Evolutionary conservation across 352 stramenopile genomes (phyloP), one percentile per base, ranked within the genome.

Genomic region (Pythium apleroticum): DNA sequence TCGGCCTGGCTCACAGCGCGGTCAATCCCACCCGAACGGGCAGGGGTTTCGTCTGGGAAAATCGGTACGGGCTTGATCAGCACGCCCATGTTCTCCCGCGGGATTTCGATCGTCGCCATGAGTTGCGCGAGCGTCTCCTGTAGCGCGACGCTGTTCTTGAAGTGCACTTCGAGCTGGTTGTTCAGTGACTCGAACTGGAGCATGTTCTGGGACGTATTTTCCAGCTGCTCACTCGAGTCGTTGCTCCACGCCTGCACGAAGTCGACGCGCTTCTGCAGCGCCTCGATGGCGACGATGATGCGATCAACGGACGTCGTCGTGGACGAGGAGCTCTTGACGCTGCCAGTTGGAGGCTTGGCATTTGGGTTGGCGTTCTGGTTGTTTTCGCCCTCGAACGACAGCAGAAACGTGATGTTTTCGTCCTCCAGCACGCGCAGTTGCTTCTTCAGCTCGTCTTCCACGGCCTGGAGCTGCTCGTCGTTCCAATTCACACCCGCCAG

Each of bases 121-220:
- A 89, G 69, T 14, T 67, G 57, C n/a, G 73, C 66, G 8, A 92
- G 69, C 27, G 72, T 71, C 25, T 90, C 71, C 33, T 91, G 71
- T 1, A 92, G 69, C 19, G 81, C 72, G 11, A 90, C 81, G 39
- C 71, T 88, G 74, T 92, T 92, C 61, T 89, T 89, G 66, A 90
- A 93, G 55, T 91, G 74, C 54, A 93, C 72, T 58, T 93, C 84
- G 37, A 93, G 67, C 28, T 93, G 80, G 58, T 90, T 93, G 57
- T 93, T 93, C 48, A 88, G 73, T 20, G 81, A 72, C 60, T 93
- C 84, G 28, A 93, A 93, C 57, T 93, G 84, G 28, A 80, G 58
- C 80, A 93, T 90, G 60, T 81, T 87, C 28, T 74, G 72, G 2
- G 84, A 88, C 1, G 79, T 89, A 22, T 85, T 68, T 1, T 77